Percentiles rank a stretch among this genome's conserved stretches.
These are phyloP conservation scores for Alternaria angustiovoidea DNA, from an alignment of 2,329 filamentous ascomycete species.

Conservation along the genomic window DNA sequence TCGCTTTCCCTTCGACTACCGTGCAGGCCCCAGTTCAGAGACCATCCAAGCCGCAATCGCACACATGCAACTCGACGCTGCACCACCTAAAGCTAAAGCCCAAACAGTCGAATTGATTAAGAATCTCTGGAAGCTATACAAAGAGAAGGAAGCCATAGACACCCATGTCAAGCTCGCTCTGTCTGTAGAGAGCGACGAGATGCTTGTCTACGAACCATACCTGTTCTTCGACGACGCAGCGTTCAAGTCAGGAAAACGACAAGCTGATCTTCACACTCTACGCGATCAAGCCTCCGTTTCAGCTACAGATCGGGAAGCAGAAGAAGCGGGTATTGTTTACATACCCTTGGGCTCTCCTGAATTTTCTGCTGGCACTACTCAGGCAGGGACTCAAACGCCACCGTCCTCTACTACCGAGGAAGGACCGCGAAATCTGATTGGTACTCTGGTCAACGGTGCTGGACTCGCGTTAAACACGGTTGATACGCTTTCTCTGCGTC, in stretches of 20 bases:
- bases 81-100: conserved; percentile 54
- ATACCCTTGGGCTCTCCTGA: conserved; percentile 61
- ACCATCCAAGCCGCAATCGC: conserved; percentile 55
- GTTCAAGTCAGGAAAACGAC: conserved; percentile 68
- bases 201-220: conserved; percentile 63
- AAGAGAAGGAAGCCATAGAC: conserved; percentile 70
- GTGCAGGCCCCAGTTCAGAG: conserved; percentile 51
- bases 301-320: conserved; percentile 67
- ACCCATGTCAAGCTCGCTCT: conserved; percentile 61
- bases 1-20: conserved; percentile 70
- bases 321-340: conserved; percentile 79
- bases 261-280: conserved; percentile 66
- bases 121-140: conserved; percentile 67
- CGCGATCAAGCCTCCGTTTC: conserved; percentile 63
- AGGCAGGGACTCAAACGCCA: conserved; percentile 12
- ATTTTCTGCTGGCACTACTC: background rate
- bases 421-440: conserved; percentile 68
- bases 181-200: conserved; percentile 42
- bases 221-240: conserved; percentile 77
- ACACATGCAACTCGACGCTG: conserved; percentile 63
- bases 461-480: conserved; percentile 92
- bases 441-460: conserved; percentile 87
- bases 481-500: conserved; percentile 73
- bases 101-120: conserved; percentile 61
- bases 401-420: conserved; percentile 13